phyloP scores from a whole-genome alignment of 1,139 yeast genomes.

The Kazachstania sp. region DNA sequence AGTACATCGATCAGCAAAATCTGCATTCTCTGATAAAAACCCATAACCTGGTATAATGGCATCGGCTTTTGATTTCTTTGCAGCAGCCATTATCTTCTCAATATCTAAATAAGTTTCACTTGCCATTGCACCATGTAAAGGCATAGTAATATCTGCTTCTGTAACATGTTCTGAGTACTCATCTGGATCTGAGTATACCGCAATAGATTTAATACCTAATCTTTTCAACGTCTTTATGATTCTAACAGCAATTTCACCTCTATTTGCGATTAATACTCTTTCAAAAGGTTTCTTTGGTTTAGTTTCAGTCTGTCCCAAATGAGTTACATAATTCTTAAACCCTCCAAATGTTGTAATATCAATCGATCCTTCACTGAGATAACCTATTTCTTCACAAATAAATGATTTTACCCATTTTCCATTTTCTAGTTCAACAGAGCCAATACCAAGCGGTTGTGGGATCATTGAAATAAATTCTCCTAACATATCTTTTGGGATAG shows the following conservation, averaged over 20 bases:
- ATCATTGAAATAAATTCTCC: conserved; percentile 81
- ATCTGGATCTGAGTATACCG: conserved; percentile 88
- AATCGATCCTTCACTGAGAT: conserved; percentile 55
- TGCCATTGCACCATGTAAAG: conserved; percentile 81
- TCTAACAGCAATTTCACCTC: conserved; percentile 89
- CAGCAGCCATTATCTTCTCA: conserved; percentile 89
- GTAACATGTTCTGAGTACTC: conserved; percentile 90
- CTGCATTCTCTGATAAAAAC: conserved; percentile 87
- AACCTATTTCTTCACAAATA: conserved; percentile 86
- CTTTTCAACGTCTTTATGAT: conserved; percentile 97
- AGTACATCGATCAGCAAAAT: conserved; percentile 86
- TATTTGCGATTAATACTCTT: conserved; percentile 80
- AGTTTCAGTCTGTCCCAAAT: conserved; percentile 15
- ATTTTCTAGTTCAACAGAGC: conserved; percentile 69
- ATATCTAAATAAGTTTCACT: conserved; percentile 91
- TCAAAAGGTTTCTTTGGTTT: conserved; percentile 51
- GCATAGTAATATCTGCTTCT: conserved; percentile 87
- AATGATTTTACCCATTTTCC: conserved; percentile 88
- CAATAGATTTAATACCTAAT: conserved; percentile 94
- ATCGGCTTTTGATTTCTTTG: conserved; percentile 77
- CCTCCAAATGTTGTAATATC: conserved; percentile 85
- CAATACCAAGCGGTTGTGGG: conserved; percentile 92
- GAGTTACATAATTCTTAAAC: conserved; percentile 64
- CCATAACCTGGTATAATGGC: conserved; percentile 99
- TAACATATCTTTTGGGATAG: conserved; percentile 68